phyloP scores from a whole-genome alignment of 805 yeast species.

The Wickerhamiella siamensis region DNA sequence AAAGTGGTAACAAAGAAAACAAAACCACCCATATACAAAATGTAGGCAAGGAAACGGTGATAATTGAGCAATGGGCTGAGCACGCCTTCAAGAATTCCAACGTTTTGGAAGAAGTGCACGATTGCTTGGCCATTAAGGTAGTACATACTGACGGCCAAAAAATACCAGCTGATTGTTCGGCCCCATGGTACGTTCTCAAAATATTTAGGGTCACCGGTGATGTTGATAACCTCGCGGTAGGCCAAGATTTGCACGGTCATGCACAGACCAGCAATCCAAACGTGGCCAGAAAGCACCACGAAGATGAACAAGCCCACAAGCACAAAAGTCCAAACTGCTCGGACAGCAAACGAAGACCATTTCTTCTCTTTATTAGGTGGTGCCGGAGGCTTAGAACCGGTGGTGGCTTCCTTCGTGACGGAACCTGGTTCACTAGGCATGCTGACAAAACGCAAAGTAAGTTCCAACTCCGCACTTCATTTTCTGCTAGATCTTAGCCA shows the following conservation, averaged over 20 bases:
- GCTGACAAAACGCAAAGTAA: background rate
- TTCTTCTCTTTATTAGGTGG: conserved; percentile 34
- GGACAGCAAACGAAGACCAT: conserved; percentile 68
- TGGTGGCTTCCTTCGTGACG: background rate
- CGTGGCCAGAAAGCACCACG: conserved; percentile 69
- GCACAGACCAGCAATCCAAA: conserved; percentile 61
- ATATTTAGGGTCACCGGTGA: conserved; percentile 71
- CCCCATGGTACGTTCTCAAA: conserved; percentile 75
- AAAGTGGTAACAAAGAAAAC: conserved; percentile 79
- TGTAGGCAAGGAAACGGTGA: conserved; percentile 73
- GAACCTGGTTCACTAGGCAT: background rate
- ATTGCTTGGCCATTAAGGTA: conserved; percentile 79
- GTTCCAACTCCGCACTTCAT: background rate
- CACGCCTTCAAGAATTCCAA: conserved; percentile 37
- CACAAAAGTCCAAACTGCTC: conserved; percentile 87
- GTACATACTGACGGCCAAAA: conserved; percentile 71
- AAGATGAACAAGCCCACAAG: conserved; percentile 67
- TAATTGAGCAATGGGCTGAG: conserved; percentile 51
- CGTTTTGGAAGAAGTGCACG: conserved; percentile 47
- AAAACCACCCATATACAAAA: conserved; percentile 74
- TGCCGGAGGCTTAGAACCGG: background rate
- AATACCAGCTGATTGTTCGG: conserved; percentile 82
- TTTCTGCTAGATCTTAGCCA: too few relatives aligned
- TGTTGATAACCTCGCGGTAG: conserved; percentile 77
- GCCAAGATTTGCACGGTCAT: conserved; percentile 64